These are phyloP conservation scores for Secale cereale DNA, from an alignment of 176 grass and related monocot genomes.

Conservation along the genomic window DNA sequence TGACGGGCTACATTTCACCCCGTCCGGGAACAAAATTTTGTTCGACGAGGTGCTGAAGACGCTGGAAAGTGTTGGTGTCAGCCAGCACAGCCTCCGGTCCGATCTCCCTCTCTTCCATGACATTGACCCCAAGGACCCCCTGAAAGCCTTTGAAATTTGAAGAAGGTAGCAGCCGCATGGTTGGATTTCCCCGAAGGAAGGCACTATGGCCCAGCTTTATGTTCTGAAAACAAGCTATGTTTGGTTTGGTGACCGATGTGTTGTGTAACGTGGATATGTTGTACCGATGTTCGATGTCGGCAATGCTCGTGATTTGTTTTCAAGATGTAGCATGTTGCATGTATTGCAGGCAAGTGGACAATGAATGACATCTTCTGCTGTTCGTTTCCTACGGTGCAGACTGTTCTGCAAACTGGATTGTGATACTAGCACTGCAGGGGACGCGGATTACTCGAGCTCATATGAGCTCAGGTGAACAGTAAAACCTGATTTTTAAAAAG, in stretches of 20 bases:
- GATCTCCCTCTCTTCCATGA: conserved; percentile 59
- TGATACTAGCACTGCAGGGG: too few relatives aligned
- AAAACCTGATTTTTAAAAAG: too few relatives aligned
- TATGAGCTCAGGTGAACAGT: too few relatives aligned
- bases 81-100: conserved; percentile 34
- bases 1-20: conserved; percentile 79
- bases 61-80: conserved; percentile 44
- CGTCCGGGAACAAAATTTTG: conserved; percentile 62
- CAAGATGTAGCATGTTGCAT: neutral
- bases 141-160: conserved; percentile 61
- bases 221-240: neutral
- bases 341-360: neutral
- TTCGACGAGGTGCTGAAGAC: conserved; percentile 59
- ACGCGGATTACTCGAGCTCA: too few relatives aligned
- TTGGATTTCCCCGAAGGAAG: neutral
- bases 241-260: neutral
- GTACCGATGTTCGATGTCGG: neutral
- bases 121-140: conserved; percentile 55
- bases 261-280: neutral
- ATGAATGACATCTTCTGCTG: too few relatives aligned
- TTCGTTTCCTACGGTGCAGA: too few relatives aligned
- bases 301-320: neutral
- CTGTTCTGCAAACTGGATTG: too few relatives aligned
- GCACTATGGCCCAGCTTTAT: neutral
- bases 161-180: neutral